A percentile compares a stretch with the other conserved stretches of the same genome.
Evolutionary conservation across 2,329 filamentous ascomycete species (phyloP).

Genomic region (Phialemonium atrogriseum): DNA sequence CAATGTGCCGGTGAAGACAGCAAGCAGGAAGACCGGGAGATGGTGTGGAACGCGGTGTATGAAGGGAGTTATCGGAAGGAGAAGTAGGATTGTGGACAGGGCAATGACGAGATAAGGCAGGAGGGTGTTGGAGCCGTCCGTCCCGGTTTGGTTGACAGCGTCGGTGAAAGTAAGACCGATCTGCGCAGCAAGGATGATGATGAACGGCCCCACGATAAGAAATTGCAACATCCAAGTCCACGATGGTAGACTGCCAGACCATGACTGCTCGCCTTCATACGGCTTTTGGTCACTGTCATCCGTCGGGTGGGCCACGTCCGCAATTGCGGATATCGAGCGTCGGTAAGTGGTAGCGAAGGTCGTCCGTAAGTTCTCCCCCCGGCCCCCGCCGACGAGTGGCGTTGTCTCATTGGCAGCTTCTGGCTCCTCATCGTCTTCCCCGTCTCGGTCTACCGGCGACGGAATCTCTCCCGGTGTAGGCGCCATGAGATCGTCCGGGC

Average conservation of each 20-base stretch:
- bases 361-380: slow-evolving; percentile 28
- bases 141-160: slow-evolving; percentile 69
- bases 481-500: slow-evolving; percentile 22
- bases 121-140: slow-evolving; percentile 70
- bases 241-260: slow-evolving; percentile 70
- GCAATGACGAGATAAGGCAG: slow-evolving; percentile 65
- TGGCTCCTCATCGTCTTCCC: slow-evolving; percentile 25
- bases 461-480: slow-evolving; percentile 28
- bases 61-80: slow-evolving; percentile 74
- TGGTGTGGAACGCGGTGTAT: slow-evolving; percentile 81
- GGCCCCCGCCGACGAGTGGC: slow-evolving; percentile 31
- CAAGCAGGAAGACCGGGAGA: slow-evolving; percentile 66
- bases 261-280: slow-evolving; percentile 71
- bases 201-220: slow-evolving; percentile 68
- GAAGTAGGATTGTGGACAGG: slow-evolving; percentile 58
- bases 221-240: slow-evolving; percentile 90
- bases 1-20: slow-evolving; percentile 65
- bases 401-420: slow-evolving; percentile 42
- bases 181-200: slow-evolving; percentile 69
- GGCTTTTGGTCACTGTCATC: slow-evolving; percentile 23
- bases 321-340: slow-evolving; percentile 32
- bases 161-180: slow-evolving; percentile 64
- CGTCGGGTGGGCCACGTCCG: slow-evolving; percentile 13
- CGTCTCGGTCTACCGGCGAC: slow-evolving; percentile 19
- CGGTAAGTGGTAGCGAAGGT: slow-evolving; percentile 50